Base-by-base conservation (phyloP, 2,329 filamentous ascomycete species). In the Eurotiales sp. region DNA sequence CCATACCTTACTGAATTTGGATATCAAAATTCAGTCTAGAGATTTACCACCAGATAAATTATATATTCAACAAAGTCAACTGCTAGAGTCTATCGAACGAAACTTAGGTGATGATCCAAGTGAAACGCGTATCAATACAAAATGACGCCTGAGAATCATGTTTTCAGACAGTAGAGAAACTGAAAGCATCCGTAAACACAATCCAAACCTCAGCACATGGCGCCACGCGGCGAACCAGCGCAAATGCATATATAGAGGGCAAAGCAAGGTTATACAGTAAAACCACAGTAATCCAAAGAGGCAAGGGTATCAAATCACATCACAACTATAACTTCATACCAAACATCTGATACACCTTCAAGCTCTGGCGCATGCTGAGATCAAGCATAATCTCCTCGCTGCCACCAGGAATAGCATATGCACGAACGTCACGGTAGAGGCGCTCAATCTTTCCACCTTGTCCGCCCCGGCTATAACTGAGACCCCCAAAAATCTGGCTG, bases 321-420 rank as follows among this genome's bases (percentile, higher is more conserved):
- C 17, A 12, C 21, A 53, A 51, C 60, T 84, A 97, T 70, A 99
- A 68, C 81, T 96, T 99, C 92, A 97, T 96, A 8, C 93, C 93
- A 69, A 96, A 77, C 56, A 85, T 85, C 80, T 96, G 86, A 61
- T 90, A 88, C 50, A 99, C 93, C 69, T 83, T 85, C 77, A 96
- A 70, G 56, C 86, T 87, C 78, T 96, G 91, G 61, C 92, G 81
- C 70, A 99, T 95, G 73, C 89, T 95, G 65, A 99, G 72, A 71
- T 99, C 93, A 59, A 97, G 77, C 93, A 99, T 99, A 59, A 99
- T 99, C 80, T 99, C 93, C 76, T 99, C 92, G 59, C 85, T 90
- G 21, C 93, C 93, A 64, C 93, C 93, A 3, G 93, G 93, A 61
- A 99, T 92, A 56, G 93, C 92, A 71, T 99, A 97, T 0, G 93